Conservation (phyloP, 441 rosid genomes). For the Pelargonium citronellum region DNA sequence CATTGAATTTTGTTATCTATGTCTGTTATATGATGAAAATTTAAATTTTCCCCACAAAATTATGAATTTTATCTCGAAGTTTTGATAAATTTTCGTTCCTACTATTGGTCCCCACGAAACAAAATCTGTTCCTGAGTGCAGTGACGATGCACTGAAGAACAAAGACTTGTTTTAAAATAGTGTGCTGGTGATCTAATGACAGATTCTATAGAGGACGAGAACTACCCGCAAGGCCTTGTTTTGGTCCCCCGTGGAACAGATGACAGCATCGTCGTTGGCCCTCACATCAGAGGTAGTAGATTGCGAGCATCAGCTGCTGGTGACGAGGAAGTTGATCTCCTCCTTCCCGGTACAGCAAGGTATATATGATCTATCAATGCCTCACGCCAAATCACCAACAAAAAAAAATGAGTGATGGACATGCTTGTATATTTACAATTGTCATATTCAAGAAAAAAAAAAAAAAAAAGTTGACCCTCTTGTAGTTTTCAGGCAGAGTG, state of each 20-base stretch:
- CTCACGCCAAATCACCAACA: neutral
- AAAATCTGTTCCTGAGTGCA: too few species aligned
- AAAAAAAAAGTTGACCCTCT: neutral
- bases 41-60: too few species aligned
- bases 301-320: slow-evolving; percentile 73
- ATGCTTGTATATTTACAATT: too few species aligned
- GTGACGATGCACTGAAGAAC: neutral
- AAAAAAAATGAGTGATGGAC: too few species aligned
- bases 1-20: too few species aligned
- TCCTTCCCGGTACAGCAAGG: slow-evolving; percentile 94
- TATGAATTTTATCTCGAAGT: too few species aligned
- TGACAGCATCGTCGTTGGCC: slow-evolving; percentile 65
- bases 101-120: too few species aligned
- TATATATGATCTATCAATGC: slow-evolving; percentile 18
- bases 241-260: slow-evolving; percentile 82
- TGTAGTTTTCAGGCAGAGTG: slow-evolving; percentile 29
- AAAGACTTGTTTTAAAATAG: neutral
- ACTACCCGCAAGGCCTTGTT: slow-evolving; percentile 86
- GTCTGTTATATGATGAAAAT: too few species aligned
- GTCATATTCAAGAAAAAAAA: too few species aligned
- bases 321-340: slow-evolving; percentile 86
- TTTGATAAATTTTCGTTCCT: too few species aligned
- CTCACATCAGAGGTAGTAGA: slow-evolving; percentile 87
- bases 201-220: slow-evolving; percentile 75
- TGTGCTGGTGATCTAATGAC: slow-evolving; percentile 21